These are phyloP conservation scores for Rhododendron molle DNA, from an alignment of 148 eudicot species.

Conservation along the genomic window DNA sequence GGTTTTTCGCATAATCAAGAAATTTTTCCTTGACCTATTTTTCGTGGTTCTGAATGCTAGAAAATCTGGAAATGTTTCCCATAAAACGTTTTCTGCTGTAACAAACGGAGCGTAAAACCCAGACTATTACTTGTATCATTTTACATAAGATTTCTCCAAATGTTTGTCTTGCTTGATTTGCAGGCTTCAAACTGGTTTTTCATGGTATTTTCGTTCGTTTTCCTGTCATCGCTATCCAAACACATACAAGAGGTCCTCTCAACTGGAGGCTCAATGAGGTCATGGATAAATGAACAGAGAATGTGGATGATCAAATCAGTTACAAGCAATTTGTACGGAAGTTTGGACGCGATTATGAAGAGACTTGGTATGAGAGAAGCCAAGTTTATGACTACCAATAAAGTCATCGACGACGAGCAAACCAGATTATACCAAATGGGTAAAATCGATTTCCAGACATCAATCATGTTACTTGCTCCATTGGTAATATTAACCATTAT, in stretches of 20 bases:
- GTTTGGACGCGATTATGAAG: conserved; percentile 37
- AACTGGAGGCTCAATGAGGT: conserved; percentile 19
- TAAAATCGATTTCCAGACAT: conserved; percentile 48
- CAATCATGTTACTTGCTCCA: conserved; percentile 45
- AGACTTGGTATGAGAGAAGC: conserved; percentile 38
- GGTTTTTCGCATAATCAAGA: not conserved
- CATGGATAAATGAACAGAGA: conserved; percentile 43
- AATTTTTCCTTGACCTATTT: not conserved
- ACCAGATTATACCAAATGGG: conserved; percentile 42
- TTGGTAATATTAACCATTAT: conserved; percentile 37
- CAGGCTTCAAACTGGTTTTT: conserved; percentile 49
- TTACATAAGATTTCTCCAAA: not conserved
- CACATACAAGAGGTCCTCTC: conserved; percentile 28
- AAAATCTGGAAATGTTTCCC: not conserved
- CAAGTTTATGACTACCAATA: conserved; percentile 57
- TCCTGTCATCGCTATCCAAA: conserved; percentile 36
- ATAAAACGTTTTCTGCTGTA: not conserved
- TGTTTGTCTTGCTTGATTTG: not conserved
- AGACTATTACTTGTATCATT: not conserved
- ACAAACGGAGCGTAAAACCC: not conserved
- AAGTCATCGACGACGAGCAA: conserved; percentile 47
- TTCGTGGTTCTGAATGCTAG: not conserved
- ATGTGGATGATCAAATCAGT: conserved; percentile 45
- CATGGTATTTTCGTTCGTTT: conserved; percentile 27
- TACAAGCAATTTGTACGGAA: conserved; percentile 33